Evolutionary conservation across 2,329 filamentous ascomycete genomes (phyloP), one percentile per base, ranked within the genome.

Genomic region (Exophiala calicioides): DNA sequence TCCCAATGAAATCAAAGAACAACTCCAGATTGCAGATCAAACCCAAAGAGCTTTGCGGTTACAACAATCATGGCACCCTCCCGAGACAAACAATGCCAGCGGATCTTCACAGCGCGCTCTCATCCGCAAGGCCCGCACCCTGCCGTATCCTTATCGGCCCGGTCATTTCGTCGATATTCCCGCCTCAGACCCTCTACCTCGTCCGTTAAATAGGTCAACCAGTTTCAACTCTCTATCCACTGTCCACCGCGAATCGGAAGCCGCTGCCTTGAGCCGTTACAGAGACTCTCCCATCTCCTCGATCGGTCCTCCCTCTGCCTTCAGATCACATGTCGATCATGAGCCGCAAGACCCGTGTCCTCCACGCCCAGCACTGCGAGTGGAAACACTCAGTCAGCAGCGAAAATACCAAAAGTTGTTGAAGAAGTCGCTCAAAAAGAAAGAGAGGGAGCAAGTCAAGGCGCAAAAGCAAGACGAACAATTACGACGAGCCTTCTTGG

Each of bases 201-300:
- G 36, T 23, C 39, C 39, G n/a, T 33, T 48, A 13, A 45, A 44
- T 31, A 24, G 50, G 27, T 48, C 50, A 13, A 37, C 44, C 44
- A 56, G 53, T 23, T 40, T 56, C 41, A 47, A 53, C 38, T 56
- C 53, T 3, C 26, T 53, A 24, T 56, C 53, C 6, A 56, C 50
- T 5, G 19, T 52, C 15, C 52, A 55, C 19, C 50, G 53, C 18
- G 47, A 49, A 21, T 30, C 33, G 33, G 53, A 56, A 33, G 50
- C 50, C n/a, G 50, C 50, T 2, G 35, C 50, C 7, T 39, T 49
- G 26, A 52, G 50, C 19, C 33, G 42, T 13, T 52, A 53, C 15
- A 41, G 50, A 47, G 50, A 44, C 16, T 56, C 53, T 9, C 53
- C 53, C 2, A 52, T 56, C 8, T 56, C 53, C 23, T 41, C 51